These are phyloP conservation scores for Elsinoe ampelina DNA, from an alignment of 2,329 filamentous ascomycete species.

Conservation along the genomic window DNA sequence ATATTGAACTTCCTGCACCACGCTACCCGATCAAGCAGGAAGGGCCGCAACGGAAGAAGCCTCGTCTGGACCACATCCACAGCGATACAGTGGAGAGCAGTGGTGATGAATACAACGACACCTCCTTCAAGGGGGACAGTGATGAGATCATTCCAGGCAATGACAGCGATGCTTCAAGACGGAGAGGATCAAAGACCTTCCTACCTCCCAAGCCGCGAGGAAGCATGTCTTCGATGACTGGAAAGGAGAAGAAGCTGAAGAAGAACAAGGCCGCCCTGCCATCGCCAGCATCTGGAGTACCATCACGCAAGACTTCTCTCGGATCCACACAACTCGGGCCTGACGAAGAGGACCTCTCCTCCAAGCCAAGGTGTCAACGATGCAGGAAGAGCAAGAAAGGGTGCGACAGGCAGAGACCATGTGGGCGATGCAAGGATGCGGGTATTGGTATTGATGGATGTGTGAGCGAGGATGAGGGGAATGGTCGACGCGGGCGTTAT, in stretches of 20 bases:
- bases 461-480: slow-evolving; percentile 94
- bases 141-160: slow-evolving; percentile 36
- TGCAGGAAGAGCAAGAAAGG: slow-evolving; percentile 99
- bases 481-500: slow-evolving; percentile 91
- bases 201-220: slow-evolving; percentile 27
- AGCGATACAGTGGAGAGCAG: slow-evolving; percentile 51
- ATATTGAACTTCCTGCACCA: slow-evolving; percentile 41
- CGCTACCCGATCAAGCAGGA: slow-evolving; percentile 21
- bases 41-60: slow-evolving; percentile 29
- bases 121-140: slow-evolving; percentile 45
- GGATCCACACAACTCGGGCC: slow-evolving; percentile 49
- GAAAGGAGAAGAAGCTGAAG: slow-evolving; percentile 34
- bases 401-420: slow-evolving; percentile 91
- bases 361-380: slow-evolving; percentile 92
- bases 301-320: slow-evolving; percentile 63
- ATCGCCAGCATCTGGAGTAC: slow-evolving; percentile 34
- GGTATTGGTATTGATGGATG: slow-evolving; percentile 89
- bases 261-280: slow-evolving; percentile 46
- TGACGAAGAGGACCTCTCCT: slow-evolving; percentile 84
- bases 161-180: slow-evolving; percentile 23
- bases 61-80: slow-evolving; percentile 41
- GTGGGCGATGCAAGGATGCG: slow-evolving; percentile 89
- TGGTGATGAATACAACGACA: slow-evolving; percentile 48
- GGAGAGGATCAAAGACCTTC: slow-evolving; percentile 35
- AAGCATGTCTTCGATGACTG: slow-evolving; percentile 22